Evolutionary conservation across 805 yeast genomes (phyloP), one percentile per base, ranked within the genome.

Genomic region (Scheffersomyces coipomensis): DNA sequence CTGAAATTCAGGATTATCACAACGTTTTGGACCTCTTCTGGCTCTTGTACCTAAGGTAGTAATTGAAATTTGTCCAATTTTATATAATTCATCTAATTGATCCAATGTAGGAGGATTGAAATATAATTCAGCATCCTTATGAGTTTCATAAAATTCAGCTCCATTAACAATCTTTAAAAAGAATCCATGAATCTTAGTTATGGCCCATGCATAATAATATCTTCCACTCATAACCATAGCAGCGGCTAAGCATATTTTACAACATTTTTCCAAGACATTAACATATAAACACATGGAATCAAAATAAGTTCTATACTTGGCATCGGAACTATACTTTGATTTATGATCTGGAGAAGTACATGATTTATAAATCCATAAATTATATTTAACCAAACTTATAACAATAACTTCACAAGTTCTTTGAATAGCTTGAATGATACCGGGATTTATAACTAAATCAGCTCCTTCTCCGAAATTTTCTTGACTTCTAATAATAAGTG

Each of bases 141-240:
- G 34, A n/a, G 10, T 38, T 39, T 38, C 35, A 34, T 35, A 49
- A 26, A 63, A 51, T 4, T 56, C 59, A 12, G 59, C 47, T 18
- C 60, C 55, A 0, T 45, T 56, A 8, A 77, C 43, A 4, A 73
- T 38, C 19, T 58, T 62, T 12, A 71, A 47, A 19, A 79, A 50
- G 33, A 64, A 70, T 4, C 55, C 57, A 35, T 75, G 76, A 1
- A 84, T 82, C 48, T 81, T 82, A 31, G 77, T 67, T 53, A 83
- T 71, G 55, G 84, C 74, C 80, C 83, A 80, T 2, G 88, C 85
- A 53, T 81, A 81, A 40, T 79, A 79, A 52, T 81, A 83, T 45
- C 79, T 70, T 17, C 62, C 66, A 16, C 86, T 77, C 25, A 84
- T 58, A 67, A 25, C 62, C 43, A 5, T 58, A 46, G 11, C 55